Percentiles rank a stretch among this genome's conserved stretches.
These are phyloP conservation scores for Aspergillus panamensis DNA, from an alignment of 495 filamentous ascomycete species.

Conservation along the genomic window DNA sequence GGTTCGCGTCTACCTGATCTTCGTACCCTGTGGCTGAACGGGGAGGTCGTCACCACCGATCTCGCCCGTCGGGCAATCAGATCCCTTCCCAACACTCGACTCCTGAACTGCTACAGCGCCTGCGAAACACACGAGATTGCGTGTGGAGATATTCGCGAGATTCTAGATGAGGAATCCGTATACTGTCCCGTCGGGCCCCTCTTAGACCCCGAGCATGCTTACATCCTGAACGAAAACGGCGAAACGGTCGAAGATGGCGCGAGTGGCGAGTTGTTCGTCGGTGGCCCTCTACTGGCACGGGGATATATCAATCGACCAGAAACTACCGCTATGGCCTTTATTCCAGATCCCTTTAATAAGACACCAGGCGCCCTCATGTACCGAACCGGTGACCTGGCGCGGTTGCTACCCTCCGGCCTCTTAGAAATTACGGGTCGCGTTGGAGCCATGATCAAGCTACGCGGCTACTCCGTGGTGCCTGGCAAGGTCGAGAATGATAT, in stretches of 20 bases:
- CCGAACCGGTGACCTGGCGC: constrained; percentile 80
- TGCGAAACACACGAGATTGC: constrained; percentile 73
- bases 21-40: constrained; percentile 64
- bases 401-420: constrained; percentile 61
- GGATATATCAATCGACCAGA: constrained; percentile 82
- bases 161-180: constrained; percentile 50
- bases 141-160: constrained; percentile 63
- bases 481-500: constrained; percentile 72
- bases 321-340: constrained; percentile 68
- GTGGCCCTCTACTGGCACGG: constrained; percentile 71
- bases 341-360: constrained; percentile 53
- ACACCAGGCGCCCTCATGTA: constrained; percentile 59
- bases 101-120: constrained; percentile 69
- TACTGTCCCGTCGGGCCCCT: constrained; percentile 62
- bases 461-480: constrained; percentile 75
- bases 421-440: constrained; percentile 84
- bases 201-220: constrained; percentile 53
- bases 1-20: constrained; percentile 54
- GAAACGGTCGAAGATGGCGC: constrained; percentile 59
- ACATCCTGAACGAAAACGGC: constrained; percentile 57
- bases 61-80: constrained; percentile 57
- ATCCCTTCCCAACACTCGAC: constrained; percentile 57
- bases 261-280: constrained; percentile 77
- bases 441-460: constrained; percentile 71
- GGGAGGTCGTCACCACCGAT: constrained; percentile 68